Evolutionary conservation across 2,329 filamentous ascomycete species (phyloP).

Genomic region (Colletotrichum eremochloae): DNA sequence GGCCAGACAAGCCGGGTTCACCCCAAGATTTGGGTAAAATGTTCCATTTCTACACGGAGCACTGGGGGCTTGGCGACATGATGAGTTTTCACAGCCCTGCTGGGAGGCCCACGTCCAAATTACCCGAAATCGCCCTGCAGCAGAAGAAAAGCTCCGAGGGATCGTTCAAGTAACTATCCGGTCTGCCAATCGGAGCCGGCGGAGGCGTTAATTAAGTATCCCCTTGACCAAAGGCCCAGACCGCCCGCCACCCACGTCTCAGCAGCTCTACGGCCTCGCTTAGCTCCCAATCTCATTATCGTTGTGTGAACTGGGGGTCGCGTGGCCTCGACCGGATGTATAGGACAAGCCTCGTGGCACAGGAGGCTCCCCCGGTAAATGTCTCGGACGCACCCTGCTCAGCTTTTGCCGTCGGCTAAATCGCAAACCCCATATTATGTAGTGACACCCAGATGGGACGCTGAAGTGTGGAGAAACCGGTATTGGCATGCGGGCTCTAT

Average conservation of each 20-base stretch:
- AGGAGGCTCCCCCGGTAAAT: conserved; percentile 17
- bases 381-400: not conserved
- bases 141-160: too few relatives aligned
- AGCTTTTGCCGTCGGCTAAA: conserved; percentile 33
- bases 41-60: not conserved
- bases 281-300: not conserved
- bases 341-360: not conserved
- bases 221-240: not conserved
- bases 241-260: not conserved
- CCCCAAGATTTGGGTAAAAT: not conserved
- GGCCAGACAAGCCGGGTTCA: not conserved
- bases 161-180: not conserved
- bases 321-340: conserved; percentile 22
- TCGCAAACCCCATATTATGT: not conserved
- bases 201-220: not conserved
- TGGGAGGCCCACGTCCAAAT: too few relatives aligned
- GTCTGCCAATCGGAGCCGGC: not conserved
- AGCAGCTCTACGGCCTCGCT: not conserved
- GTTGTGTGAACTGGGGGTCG: not conserved
- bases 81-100: not conserved
- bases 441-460: not conserved
- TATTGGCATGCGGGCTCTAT: conserved; percentile 21
- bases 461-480: not conserved
- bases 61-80: too few relatives aligned
- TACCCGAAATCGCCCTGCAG: too few relatives aligned